Conservation (phyloP, 164 flowering plant species). For the Chloranthus sessilifolius region DNA sequence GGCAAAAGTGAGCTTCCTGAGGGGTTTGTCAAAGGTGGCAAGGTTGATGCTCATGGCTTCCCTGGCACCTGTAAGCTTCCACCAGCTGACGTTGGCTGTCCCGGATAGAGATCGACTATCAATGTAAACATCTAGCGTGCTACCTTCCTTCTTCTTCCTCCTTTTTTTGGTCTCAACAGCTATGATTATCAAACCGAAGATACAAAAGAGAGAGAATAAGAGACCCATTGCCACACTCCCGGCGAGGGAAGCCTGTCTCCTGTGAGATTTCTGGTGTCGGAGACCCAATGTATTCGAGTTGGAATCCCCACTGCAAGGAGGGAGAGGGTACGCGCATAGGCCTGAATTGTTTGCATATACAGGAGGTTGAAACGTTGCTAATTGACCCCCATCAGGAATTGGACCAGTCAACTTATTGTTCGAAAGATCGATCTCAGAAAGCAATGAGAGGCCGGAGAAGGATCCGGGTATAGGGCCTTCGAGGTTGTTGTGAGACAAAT, state of each 20-base stretch:
- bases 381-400: slow-evolving; percentile 73
- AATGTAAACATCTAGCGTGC: slow-evolving; percentile 42
- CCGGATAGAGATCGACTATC: slow-evolving; percentile 61
- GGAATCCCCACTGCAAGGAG: slow-evolving; percentile 33
- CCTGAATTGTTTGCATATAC: slow-evolving; percentile 66
- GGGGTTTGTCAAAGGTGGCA: slow-evolving; percentile 86
- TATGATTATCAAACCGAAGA: slow-evolving; percentile 60
- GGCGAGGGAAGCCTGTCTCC: slow-evolving; percentile 60
- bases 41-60: slow-evolving; percentile 90
- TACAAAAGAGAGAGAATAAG: slow-evolving; percentile 70
- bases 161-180: slow-evolving; percentile 59
- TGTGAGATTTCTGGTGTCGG: slow-evolving; percentile 44
- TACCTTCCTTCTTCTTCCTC: slow-evolving; percentile 50
- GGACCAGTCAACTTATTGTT: slow-evolving; percentile 65
- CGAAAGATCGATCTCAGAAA: slow-evolving; percentile 69
- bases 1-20: slow-evolving; percentile 84
- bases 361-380: slow-evolving; percentile 54
- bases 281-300: slow-evolving; percentile 11
- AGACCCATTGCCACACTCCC: slow-evolving; percentile 92
- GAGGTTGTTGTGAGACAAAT: slow-evolving; percentile 66
- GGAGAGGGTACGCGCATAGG: slow-evolving; percentile 81
- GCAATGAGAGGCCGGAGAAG: slow-evolving; percentile 43
- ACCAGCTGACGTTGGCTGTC: slow-evolving; percentile 33
- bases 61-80: slow-evolving; percentile 68
- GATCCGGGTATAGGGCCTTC: slow-evolving; percentile 67